Evolutionary conservation across 2,329 filamentous ascomycete species (phyloP).

Genomic region (Fusarium oxysporum): DNA sequence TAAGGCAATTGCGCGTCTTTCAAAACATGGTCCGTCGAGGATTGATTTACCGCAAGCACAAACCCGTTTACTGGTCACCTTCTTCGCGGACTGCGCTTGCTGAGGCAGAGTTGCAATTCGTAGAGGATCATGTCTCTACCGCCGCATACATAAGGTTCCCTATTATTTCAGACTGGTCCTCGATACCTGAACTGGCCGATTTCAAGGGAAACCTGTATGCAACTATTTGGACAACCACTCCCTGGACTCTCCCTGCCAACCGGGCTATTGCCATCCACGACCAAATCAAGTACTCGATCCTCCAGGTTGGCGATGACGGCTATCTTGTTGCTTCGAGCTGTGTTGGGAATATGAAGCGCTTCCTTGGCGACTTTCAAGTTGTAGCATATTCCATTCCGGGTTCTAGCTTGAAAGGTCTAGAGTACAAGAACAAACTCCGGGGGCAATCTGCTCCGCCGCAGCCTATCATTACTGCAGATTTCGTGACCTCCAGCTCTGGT

Average conservation of each 20-base stretch:
- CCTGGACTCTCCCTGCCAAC: constrained; percentile 96
- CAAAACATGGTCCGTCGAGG: constrained; percentile 78
- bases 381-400: constrained; percentile 71
- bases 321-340: constrained; percentile 80
- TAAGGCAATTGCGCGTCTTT: constrained; percentile 80
- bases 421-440: constrained; percentile 79
- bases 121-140: constrained; percentile 76
- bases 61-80: constrained; percentile 89
- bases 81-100: constrained; percentile 83
- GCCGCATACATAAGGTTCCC: constrained; percentile 86
- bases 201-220: constrained; percentile 71
- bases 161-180: constrained; percentile 59
- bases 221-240: constrained; percentile 99
- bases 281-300: constrained; percentile 78
- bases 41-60: constrained; percentile 80
- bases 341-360: constrained; percentile 67
- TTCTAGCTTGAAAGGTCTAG: constrained; percentile 70
- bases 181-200: constrained; percentile 50
- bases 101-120: constrained; percentile 87
- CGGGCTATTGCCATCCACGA: constrained; percentile 85
- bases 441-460: constrained; percentile 67
- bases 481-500: constrained; percentile 90
- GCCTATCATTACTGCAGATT: constrained; percentile 83
- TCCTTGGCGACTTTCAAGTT: constrained; percentile 64
- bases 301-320: constrained; percentile 67